Evolutionary conservation across 2,329 filamentous ascomycete species (phyloP).

Genomic region (Trichoderma lentiforme): DNA sequence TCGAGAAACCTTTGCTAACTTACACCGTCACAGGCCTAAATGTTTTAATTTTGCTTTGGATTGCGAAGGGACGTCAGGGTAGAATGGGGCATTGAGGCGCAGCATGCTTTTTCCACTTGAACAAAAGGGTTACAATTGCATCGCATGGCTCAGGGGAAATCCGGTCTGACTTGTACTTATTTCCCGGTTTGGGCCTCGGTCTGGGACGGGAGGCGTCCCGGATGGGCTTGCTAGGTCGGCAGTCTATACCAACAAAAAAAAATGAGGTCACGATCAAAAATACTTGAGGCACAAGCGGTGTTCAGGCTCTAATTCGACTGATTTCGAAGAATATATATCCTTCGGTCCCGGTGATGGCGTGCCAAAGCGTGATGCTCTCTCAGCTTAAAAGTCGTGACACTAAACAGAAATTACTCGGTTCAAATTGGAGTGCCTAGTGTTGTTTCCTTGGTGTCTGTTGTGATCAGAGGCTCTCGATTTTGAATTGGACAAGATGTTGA

Average conservation of each 20-base stretch:
- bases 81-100: slow-evolving; percentile 37
- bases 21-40: slow-evolving; percentile 28
- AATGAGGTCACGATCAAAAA: slow-evolving; percentile 39
- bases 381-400: background rate
- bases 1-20: background rate
- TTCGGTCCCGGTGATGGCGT: background rate
- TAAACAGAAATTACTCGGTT: background rate
- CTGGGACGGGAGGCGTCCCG: slow-evolving; percentile 34
- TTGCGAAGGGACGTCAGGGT: slow-evolving; percentile 32
- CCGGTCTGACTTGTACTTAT: slow-evolving; percentile 39
- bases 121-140: slow-evolving; percentile 36
- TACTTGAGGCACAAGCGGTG: slow-evolving; percentile 14
- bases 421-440: background rate
- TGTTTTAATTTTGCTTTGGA: slow-evolving; percentile 27
- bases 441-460: background rate
- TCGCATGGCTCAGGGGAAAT: slow-evolving; percentile 39
- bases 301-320: slow-evolving; percentile 18
- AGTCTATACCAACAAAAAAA: slow-evolving; percentile 32
- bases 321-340: slow-evolving; percentile 8
- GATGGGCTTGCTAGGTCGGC: slow-evolving; percentile 32
- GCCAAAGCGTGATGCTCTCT: background rate
- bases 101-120: slow-evolving; percentile 37
- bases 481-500: background rate
- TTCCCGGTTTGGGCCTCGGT: slow-evolving; percentile 37
- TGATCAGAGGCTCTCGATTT: background rate